Evolutionary conservation across 2,329 filamentous ascomycete genomes (phyloP), one percentile per base, ranked within the genome.

Genomic region (Aspergillus bombycis): DNA sequence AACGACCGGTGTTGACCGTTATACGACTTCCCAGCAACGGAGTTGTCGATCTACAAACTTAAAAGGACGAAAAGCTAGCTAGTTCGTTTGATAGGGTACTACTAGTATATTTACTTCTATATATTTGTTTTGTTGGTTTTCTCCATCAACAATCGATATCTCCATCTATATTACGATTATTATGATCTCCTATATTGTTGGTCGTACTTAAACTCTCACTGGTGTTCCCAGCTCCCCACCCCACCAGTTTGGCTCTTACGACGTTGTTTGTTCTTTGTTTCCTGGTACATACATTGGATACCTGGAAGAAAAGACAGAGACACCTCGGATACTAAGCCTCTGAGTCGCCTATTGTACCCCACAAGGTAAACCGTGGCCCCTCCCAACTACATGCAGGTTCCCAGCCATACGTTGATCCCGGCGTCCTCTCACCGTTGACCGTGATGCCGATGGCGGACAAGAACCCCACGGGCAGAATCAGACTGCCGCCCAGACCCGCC

Each of bases 391-490:
- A 48, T 48, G 45, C 45, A 48, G 45, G 21, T 28, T 28, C 21
- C 45, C 7, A 16, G 45, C 12, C 23, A 28, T 48, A 48, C 16
- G 45, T 48, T 48, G n/a, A 26, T 23, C 2, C 21, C 12, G 45
- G 23, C 45, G 23, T 48, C 23, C 46, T 50, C 46, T 50, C 46
- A 28, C 46, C 46, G 45, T 50, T 50, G 46, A n/a, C 46, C 14
- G 26, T 50, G 14, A 23, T 11, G 19, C 43, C 43, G 70, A 70
- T 68, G 67, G 70, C 74, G 63, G 66, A 73, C 62, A 67, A 58
- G 26, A 57, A 61, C 64, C 70, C 69, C 68, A 68, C 72, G 68
- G 64, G 68, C 70, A 69, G 69, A 70, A 70, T 66, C 65, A 67
- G 61, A 59, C 58, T 61, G 65, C 68, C 68, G 68, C 68, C 65